These are phyloP conservation scores for Sclerotinia trifoliorum DNA, from an alignment of 2,329 filamentous ascomycete genomes.

Conservation along the genomic window DNA sequence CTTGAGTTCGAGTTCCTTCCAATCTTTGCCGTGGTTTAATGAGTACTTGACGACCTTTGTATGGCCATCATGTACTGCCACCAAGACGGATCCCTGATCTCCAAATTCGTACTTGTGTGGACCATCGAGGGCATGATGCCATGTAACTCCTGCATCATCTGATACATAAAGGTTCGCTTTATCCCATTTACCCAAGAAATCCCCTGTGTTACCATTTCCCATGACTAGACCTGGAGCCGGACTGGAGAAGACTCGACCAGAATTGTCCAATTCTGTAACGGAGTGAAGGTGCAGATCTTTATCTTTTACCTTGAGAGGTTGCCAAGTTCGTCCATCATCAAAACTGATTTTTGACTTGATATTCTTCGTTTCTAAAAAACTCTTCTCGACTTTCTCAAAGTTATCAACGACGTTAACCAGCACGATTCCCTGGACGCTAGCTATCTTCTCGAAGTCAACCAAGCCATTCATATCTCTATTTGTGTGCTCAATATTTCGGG, in stretches of 20 bases:
- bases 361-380: slow-evolving; percentile 56
- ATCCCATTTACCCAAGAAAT: slow-evolving; percentile 65
- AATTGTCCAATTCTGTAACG: slow-evolving; percentile 78
- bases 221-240: slow-evolving; percentile 90
- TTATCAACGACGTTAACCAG: slow-evolving; percentile 89
- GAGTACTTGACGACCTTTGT: slow-evolving; percentile 72
- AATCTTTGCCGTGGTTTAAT: slow-evolving; percentile 82
- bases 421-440: slow-evolving; percentile 87
- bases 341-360: slow-evolving; percentile 84
- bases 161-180: slow-evolving; percentile 85
- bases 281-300: slow-evolving; percentile 83
- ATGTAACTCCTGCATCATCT: slow-evolving; percentile 84
- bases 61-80: slow-evolving; percentile 70
- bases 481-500: slow-evolving; percentile 85
- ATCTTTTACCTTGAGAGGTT: slow-evolving; percentile 64
- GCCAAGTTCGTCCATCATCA: slow-evolving; percentile 88
- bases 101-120: slow-evolving; percentile 97
- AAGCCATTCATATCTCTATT: slow-evolving; percentile 74
- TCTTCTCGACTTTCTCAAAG: slow-evolving; percentile 67
- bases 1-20: slow-evolving; percentile 70
- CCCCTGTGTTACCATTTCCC: slow-evolving; percentile 88
- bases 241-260: slow-evolving; percentile 87
- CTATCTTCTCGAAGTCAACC: slow-evolving; percentile 94
- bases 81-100: slow-evolving; percentile 83
- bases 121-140: slow-evolving; percentile 71